Evolutionary conservation across 306 rosid genomes (phyloP).

Genomic region (Hylodesmum podocarpum): DNA sequence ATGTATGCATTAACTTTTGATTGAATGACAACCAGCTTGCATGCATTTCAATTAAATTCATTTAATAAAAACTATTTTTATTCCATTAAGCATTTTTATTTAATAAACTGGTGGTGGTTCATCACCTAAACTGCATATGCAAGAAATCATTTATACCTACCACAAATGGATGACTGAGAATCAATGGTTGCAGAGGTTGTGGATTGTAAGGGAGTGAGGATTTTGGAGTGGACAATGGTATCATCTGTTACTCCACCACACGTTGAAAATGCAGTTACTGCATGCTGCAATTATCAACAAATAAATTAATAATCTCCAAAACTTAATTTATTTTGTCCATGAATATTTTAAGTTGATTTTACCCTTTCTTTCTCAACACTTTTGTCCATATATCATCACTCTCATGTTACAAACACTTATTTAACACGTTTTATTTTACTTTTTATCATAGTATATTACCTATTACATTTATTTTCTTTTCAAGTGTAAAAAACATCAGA

Average conservation of each 20-base stretch:
- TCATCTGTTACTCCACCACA: constrained; percentile 45
- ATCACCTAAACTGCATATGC: neutral
- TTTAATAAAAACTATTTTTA: too few relatives aligned
- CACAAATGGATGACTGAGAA: constrained; percentile 70
- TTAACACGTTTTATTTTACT: too few relatives aligned
- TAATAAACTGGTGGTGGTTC: neutral
- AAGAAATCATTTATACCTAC: constrained; percentile 29
- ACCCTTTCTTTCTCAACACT: too few relatives aligned
- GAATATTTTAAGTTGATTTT: too few relatives aligned
- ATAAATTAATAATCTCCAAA: neutral
- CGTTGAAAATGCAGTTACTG: constrained; percentile 42
- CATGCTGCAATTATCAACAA: constrained; percentile 48
- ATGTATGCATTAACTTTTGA: too few relatives aligned
- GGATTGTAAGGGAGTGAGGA: constrained; percentile 48
- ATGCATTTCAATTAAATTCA: too few relatives aligned
- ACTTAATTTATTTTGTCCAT: neutral
- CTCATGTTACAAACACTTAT: too few relatives aligned
- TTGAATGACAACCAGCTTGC: too few relatives aligned
- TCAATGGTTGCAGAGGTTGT: constrained; percentile 55
- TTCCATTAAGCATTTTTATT: neutral
- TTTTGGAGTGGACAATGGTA: constrained; percentile 35
- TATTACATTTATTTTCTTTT: too few relatives aligned
- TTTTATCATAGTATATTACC: too few relatives aligned
- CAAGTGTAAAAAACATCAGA: too few relatives aligned
- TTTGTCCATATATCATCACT: too few relatives aligned